phyloP scores from a whole-genome alignment of 495 filamentous ascomycete species.

The Neohortaea acidophila region DNA sequence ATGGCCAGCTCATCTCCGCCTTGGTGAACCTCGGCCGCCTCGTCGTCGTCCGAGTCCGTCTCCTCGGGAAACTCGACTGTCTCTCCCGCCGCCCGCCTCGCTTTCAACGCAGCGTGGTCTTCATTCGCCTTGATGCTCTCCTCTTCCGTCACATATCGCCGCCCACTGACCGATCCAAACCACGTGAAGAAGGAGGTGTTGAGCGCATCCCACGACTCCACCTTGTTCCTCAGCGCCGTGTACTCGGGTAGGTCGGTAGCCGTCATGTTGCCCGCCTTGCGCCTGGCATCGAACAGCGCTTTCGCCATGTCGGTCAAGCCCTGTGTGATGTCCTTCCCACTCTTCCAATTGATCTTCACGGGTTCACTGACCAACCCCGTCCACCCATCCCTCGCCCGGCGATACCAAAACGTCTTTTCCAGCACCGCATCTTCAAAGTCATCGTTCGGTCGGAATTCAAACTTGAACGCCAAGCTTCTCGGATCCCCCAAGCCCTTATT shows the following conservation, averaged over 20 bases:
- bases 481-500: constrained; percentile 28
- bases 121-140: constrained; percentile 45
- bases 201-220: constrained; percentile 41
- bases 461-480: constrained; percentile 45
- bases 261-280: constrained; percentile 39
- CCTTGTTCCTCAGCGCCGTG: constrained; percentile 37
- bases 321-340: constrained; percentile 63
- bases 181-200: constrained; percentile 69
- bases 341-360: constrained; percentile 76
- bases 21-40: constrained; percentile 60
- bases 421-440: constrained; percentile 59
- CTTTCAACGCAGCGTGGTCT: constrained; percentile 42
- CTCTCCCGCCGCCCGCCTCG: constrained; percentile 37
- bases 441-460: constrained; percentile 52
- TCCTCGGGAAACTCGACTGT: constrained; percentile 22
- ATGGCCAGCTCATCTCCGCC: constrained; percentile 67
- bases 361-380: constrained; percentile 68
- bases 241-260: constrained; percentile 33
- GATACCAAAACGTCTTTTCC: constrained; percentile 81
- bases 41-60: constrained; percentile 38
- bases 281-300: constrained; percentile 51
- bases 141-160: constrained; percentile 49
- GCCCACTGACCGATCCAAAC: constrained; percentile 55
- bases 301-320: constrained; percentile 60
- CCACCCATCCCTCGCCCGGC: constrained; percentile 47